A percentile compares a stretch with the other conserved stretches of the same genome.
These are phyloP conservation scores for Fusarium continuum DNA, from an alignment of 2,329 filamentous ascomycete species.

Conservation along the genomic window DNA sequence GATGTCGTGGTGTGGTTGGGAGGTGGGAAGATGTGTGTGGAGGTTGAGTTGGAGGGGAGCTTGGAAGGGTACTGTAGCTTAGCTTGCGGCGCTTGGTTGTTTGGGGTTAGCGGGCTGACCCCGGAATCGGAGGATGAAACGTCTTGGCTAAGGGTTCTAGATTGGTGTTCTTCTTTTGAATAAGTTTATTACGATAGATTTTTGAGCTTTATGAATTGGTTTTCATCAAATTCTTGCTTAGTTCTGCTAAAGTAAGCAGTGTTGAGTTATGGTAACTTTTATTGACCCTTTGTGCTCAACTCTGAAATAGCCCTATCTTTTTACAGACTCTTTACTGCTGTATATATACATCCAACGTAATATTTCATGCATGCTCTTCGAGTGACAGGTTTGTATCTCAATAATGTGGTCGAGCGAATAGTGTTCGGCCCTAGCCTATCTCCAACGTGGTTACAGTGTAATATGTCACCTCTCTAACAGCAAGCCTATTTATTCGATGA, in stretches of 20 bases:
- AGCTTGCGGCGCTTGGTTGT: constrained; percentile 26
- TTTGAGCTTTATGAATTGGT: too few relatives aligned
- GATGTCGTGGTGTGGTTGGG: not conserved
- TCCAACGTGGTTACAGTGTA: too few relatives aligned
- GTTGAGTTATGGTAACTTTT: not conserved
- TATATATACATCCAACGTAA: not conserved
- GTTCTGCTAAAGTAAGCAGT: too few relatives aligned
- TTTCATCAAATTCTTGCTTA: too few relatives aligned
- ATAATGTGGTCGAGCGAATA: not conserved
- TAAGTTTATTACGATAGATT: too few relatives aligned
- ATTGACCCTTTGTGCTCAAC: not conserved
- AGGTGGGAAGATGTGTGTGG: not conserved
- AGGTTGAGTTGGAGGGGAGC: constrained; percentile 18
- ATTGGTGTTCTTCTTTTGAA: too few relatives aligned
- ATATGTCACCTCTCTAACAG: too few relatives aligned
- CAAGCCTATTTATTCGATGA: too few relatives aligned
- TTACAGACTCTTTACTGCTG: not conserved
- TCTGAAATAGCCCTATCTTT: not conserved
- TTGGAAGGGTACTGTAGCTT: constrained; percentile 18
- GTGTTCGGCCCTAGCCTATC: too few relatives aligned
- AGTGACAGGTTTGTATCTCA: not conserved
- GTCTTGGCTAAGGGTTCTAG: not conserved
- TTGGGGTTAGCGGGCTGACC: constrained; percentile 22
- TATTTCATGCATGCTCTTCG: not conserved
- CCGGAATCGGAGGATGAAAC: constrained; percentile 23